These are phyloP conservation scores for Nicotiana noctiflora DNA, from an alignment of 257 asterid genomes.

Conservation along the genomic window DNA sequence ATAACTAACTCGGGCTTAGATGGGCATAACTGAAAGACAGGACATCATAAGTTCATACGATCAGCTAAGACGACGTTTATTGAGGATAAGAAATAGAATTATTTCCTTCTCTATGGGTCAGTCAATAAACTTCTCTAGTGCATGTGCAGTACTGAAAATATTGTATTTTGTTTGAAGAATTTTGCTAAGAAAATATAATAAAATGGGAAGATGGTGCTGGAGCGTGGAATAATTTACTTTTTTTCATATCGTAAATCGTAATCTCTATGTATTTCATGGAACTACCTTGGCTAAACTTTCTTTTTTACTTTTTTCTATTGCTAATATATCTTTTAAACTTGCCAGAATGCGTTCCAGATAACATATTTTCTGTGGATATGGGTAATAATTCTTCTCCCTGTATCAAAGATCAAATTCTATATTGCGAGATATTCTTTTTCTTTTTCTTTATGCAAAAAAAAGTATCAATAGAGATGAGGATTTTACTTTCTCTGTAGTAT, in stretches of 20 bases:
- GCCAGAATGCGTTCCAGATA: no score
- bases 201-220: background rate
- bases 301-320: background rate
- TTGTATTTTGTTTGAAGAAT: no score
- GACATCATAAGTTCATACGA: no score
- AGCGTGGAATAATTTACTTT: background rate
- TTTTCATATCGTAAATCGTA: background rate
- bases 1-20: no score
- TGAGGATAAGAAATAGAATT: no score
- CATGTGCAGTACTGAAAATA: no score
- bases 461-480: background rate
- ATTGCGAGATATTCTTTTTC: background rate
- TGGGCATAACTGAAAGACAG: no score
- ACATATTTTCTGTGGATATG: no score
- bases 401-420: background rate
- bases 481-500: conserved; percentile 48
- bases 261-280: background rate
- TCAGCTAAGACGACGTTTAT: no score
- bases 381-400: conserved; percentile 11
- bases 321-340: background rate
- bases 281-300: background rate
- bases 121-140: no score
- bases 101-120: no score
- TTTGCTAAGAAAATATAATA: background rate
- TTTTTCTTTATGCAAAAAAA: background rate